Conservation (phyloP, 2,329 filamentous ascomycete genomes). For the Coniochaeta prunicola region DNA sequence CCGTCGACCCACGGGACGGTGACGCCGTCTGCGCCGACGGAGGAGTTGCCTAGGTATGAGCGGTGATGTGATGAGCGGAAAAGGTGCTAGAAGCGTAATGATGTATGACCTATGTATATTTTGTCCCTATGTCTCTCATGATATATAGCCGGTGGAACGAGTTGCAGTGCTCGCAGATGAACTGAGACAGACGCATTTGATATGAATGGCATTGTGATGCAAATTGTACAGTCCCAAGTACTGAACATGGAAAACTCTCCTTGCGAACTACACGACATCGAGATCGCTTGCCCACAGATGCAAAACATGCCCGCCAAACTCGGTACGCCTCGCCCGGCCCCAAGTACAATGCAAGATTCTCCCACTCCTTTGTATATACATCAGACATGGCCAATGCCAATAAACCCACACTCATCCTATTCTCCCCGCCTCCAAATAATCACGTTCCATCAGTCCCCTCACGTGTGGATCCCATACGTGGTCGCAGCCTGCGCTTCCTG, state of each 20-base stretch:
- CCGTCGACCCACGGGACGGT: background rate
- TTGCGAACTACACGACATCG: too few species aligned
- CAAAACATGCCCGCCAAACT: background rate
- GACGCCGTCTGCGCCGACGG: slow-evolving; percentile 4
- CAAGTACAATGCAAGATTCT: background rate
- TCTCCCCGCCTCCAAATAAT: background rate
- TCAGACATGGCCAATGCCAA: background rate
- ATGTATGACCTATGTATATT: background rate
- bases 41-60: slow-evolving; percentile 23
- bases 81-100: background rate
- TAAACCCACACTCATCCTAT: background rate
- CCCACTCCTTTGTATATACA: background rate
- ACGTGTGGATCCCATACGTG: background rate
- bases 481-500: slow-evolving; percentile 15
- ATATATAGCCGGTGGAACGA: background rate
- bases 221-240: too few species aligned
- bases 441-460: background rate
- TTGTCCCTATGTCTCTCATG: background rate
- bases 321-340: background rate
- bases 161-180: background rate
- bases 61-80: too few species aligned
- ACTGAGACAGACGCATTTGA: too few species aligned
- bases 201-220: too few species aligned
- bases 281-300: background rate
- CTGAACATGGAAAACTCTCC: too few species aligned